Conservation (phyloP, 1,284 basidiomycete species). For the Tranzscheliella williamsii region DNA sequence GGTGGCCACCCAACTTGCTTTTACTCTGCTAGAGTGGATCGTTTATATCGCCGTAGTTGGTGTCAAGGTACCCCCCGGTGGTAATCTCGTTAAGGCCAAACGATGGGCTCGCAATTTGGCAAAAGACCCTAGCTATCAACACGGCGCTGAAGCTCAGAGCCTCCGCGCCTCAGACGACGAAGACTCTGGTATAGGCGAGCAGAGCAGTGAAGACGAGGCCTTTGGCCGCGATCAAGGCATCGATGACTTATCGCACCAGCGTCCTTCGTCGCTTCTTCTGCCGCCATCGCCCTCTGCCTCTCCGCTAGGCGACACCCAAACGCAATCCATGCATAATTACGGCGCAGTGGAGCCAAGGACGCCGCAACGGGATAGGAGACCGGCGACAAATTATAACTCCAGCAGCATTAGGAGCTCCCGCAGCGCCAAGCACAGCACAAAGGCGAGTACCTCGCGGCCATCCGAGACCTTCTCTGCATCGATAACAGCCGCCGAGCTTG, state of each 20-base stretch:
- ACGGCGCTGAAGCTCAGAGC: slow-evolving; percentile 27
- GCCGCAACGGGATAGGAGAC: slow-evolving; percentile 4
- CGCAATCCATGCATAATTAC: slow-evolving; percentile 6
- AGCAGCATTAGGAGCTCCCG: slow-evolving; percentile 13
- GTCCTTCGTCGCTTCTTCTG: background rate
- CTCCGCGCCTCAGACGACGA: slow-evolving; percentile 15
- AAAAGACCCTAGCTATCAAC: slow-evolving; percentile 13
- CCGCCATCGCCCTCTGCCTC: slow-evolving; percentile 1
- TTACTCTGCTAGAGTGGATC: slow-evolving; percentile 40
- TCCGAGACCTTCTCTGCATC: slow-evolving; percentile 22
- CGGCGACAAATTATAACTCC: background rate
- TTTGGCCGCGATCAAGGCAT: background rate
- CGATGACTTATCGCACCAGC: background rate
- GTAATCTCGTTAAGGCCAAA: slow-evolving; percentile 24
- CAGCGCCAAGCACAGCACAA: slow-evolving; percentile 4
- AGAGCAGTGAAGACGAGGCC: slow-evolving; percentile 3
- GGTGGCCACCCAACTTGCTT: slow-evolving; percentile 18
- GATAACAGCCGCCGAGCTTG: slow-evolving; percentile 24
- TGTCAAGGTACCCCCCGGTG: slow-evolving; percentile 38
- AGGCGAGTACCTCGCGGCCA: slow-evolving; percentile 14
- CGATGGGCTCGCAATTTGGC: slow-evolving; percentile 28
- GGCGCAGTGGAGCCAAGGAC: slow-evolving; percentile 22
- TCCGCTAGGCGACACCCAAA: background rate
- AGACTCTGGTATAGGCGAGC: background rate
- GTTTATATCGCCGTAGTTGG: slow-evolving; percentile 40